These are phyloP conservation scores for Gnetum montanum DNA, from an alignment of 75 land plant species.

Conservation along the genomic window DNA sequence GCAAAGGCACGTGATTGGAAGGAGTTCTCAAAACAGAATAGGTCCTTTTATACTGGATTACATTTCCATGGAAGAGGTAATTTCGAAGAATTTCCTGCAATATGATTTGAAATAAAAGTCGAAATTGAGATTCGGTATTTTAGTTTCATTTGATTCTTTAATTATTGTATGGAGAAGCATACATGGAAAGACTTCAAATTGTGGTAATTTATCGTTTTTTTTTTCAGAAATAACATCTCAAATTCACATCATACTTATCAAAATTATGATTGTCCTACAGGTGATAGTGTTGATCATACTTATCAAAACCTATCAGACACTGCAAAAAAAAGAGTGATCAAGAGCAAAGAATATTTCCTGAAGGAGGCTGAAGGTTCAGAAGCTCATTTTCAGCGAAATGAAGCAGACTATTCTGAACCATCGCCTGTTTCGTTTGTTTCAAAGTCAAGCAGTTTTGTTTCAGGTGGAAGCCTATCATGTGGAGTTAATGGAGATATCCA, in stretches of 20 bases:
- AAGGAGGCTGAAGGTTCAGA: slow-evolving; percentile 15
- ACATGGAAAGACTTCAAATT: neutral
- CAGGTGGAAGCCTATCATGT: too few relatives aligned
- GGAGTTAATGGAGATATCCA: slow-evolving; percentile 7
- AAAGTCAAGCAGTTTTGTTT: slow-evolving; percentile 32
- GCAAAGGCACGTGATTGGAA: neutral
- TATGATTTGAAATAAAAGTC: neutral
- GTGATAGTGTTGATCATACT: neutral
- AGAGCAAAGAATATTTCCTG: slow-evolving; percentile 22
- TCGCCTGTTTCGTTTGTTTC: slow-evolving; percentile 25
- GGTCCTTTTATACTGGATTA: neutral
- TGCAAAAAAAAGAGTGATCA: neutral
- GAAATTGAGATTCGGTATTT: too few relatives aligned
- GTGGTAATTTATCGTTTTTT: slow-evolving; percentile 9
- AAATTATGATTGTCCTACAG: slow-evolving; percentile 7
- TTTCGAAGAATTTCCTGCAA: neutral
- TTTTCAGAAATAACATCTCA: slow-evolving; percentile 1
- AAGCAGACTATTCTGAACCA: slow-evolving; percentile 18
- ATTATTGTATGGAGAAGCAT: too few relatives aligned
- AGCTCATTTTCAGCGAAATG: slow-evolving; percentile 8
- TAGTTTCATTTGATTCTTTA: too few relatives aligned
- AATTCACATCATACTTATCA: too few relatives aligned
- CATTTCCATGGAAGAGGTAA: neutral
- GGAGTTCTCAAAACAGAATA: neutral
- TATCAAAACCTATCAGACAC: neutral